phyloP scores from a whole-genome alignment of 2,329 filamentous ascomycete species.

The Colletotrichum euphorbiae region DNA sequence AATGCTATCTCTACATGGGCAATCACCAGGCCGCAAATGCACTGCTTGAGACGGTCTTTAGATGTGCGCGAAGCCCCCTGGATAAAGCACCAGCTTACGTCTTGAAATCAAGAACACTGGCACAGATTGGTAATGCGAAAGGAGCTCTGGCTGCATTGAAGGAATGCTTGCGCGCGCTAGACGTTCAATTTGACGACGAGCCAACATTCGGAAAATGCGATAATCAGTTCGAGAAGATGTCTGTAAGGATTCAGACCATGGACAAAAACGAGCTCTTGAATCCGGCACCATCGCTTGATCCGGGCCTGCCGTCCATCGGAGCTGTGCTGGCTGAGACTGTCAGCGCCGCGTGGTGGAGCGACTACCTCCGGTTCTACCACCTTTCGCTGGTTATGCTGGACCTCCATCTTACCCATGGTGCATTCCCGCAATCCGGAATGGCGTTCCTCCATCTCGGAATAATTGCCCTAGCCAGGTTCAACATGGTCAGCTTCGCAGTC shows the following conservation, averaged over 20 bases:
- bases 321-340: constrained; percentile 78
- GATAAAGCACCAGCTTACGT: constrained; percentile 90
- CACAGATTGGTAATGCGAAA: constrained; percentile 77
- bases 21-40: constrained; percentile 75
- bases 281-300: constrained; percentile 58
- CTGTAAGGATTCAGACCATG: constrained; percentile 69
- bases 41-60: constrained; percentile 77
- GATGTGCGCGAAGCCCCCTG: constrained; percentile 75
- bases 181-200: constrained; percentile 71
- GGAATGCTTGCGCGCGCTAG: constrained; percentile 77
- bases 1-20: constrained; percentile 84
- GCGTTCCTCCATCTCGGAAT: constrained; percentile 76
- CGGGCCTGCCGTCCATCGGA: constrained; percentile 71
- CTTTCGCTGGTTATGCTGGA: constrained; percentile 74
- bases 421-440: constrained; percentile 76
- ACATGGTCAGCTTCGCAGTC: constrained; percentile 75
- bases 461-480: constrained; percentile 76
- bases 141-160: constrained; percentile 78
- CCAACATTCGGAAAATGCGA: constrained; percentile 84
- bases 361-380: constrained; percentile 79
- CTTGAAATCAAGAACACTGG: constrained; percentile 81
- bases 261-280: constrained; percentile 61
- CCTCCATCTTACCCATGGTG: constrained; percentile 71
- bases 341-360: constrained; percentile 79
- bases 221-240: constrained; percentile 73